phyloP scores from a whole-genome alignment of 495 filamentous ascomycete genomes.

The Cercophora scortea region DNA sequence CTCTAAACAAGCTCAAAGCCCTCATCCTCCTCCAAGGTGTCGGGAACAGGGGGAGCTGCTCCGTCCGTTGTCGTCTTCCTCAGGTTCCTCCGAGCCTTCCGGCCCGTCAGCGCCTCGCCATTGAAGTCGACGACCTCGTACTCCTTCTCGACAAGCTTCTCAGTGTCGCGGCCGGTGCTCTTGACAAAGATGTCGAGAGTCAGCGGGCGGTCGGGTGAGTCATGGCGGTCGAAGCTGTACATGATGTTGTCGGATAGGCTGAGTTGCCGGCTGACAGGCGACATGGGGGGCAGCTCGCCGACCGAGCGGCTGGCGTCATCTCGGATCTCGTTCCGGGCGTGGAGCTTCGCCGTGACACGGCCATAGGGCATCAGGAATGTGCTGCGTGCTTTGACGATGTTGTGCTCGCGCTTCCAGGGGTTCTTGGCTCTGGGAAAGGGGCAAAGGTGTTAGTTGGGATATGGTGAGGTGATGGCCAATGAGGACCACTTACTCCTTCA shows the following conservation, averaged over 20 bases:
- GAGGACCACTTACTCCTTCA: conserved; percentile 5
- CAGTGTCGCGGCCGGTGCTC: conserved; percentile 30
- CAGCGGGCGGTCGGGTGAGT: conserved; percentile 29
- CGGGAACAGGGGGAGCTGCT: not conserved
- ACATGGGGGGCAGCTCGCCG: conserved; percentile 18
- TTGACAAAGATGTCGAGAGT: conserved; percentile 39
- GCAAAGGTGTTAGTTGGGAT: not conserved
- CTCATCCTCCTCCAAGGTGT: conserved; percentile 28
- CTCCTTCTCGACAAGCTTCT: conserved; percentile 40
- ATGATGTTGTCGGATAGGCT: conserved; percentile 29
- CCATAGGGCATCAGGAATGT: conserved; percentile 8
- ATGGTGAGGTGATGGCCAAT: not conserved
- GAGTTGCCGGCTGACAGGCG: conserved; percentile 7
- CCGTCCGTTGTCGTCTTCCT: conserved; percentile 16
- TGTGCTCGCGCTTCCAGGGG: conserved; percentile 17
- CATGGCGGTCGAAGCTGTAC: conserved; percentile 36
- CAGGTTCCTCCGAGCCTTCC: conserved; percentile 31
- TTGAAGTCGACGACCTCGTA: conserved; percentile 40
- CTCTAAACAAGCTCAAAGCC: conserved; percentile 39
- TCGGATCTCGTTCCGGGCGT: conserved; percentile 23
- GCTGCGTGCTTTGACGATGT: conserved; percentile 27
- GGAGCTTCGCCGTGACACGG: conserved; percentile 19
- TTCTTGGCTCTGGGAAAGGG: too few species aligned
- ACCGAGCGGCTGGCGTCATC: conserved; percentile 12
- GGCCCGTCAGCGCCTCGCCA: conserved; percentile 34